Evolutionary conservation across 2,329 filamentous ascomycete species (phyloP), one percentile per base, ranked within the genome.

Genomic region (Beauveria bassiana): DNA sequence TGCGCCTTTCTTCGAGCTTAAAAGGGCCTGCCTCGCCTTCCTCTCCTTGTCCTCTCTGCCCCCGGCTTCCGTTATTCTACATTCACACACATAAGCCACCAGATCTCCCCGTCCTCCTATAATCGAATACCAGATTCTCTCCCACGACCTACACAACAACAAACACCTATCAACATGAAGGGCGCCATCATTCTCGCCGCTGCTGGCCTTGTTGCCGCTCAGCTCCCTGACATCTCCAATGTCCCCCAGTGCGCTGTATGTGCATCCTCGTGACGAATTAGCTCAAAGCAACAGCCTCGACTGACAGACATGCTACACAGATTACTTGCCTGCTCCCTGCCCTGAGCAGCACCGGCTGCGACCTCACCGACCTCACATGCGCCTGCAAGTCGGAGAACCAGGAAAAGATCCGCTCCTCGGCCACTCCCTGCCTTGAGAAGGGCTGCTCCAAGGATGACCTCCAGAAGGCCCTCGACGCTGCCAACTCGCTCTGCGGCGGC

Each of bases 161-260:
- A 55, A 14, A 47, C 28, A 47, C 34, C 55, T 52, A 28, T 64
- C 71, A 77, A 66, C 22, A 79, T 79, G 77, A 79, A 78, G 76
- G 65, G 70, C 46, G 64, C 74, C 61, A 62, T 74, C 38, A 57
- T 74, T 59, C 63, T 74, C 56, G 72, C 70, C 62, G 65, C 68
- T 45, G 71, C 69, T 54, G 70, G 74, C 68, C 63, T 77, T 43
- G 75, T 70, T 47, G 70, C 71, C 55, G 76, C 75, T 38, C 75
- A 78, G 68, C 7, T 62, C 9, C 52, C 42, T 14, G 65, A 74
- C 65, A 69, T 77, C 55, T 46, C 63, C 28, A 72, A 69, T 43
- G 65, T 74, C 61, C 73, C 76, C 52, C 20, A 66, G 5, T 79
- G 77, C 65, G 75, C 76, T 66, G 77, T 79, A 74, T 64, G 76